Evolutionary conservation across 2,329 filamentous ascomycete species (phyloP).

Genomic region (Colletotrichum truncatum): DNA sequence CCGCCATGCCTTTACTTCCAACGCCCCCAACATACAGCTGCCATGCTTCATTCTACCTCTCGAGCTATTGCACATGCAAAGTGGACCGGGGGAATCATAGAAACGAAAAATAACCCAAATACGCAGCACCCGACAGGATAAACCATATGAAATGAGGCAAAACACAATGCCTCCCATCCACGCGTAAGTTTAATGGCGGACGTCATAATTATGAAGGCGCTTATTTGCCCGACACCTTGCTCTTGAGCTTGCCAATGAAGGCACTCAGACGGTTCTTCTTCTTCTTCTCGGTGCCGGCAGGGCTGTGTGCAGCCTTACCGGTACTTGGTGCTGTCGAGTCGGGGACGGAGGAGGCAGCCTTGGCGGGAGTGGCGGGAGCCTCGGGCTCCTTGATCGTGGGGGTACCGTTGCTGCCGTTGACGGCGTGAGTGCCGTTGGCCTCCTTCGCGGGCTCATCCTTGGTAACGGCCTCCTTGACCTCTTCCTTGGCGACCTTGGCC

Average conservation of each 20-base stretch:
- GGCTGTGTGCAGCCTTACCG: conserved; percentile 38
- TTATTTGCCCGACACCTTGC: conserved; percentile 48
- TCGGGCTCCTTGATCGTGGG: conserved; percentile 28
- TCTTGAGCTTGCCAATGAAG: conserved; percentile 67
- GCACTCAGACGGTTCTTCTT: conserved; percentile 73
- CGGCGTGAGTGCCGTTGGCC: conserved; percentile 25
- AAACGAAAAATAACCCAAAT: conserved; percentile 31
- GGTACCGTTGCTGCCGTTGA: conserved; percentile 26
- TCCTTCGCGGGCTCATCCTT: conserved; percentile 23
- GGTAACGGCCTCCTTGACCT: conserved; percentile 23
- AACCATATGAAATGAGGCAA: conserved; percentile 45
- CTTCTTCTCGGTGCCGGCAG: conserved; percentile 61
- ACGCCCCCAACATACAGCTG: conserved; percentile 10
- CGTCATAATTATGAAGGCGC: conserved; percentile 12
- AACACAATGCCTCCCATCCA: conserved; percentile 37
- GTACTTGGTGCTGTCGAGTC: conserved; percentile 33
- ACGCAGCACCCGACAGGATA: conserved; percentile 46
- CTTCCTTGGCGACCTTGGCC: conserved; percentile 30
- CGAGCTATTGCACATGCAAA: conserved; percentile 30
- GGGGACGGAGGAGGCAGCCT: conserved; percentile 27
- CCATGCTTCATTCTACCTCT: conserved; percentile 30
- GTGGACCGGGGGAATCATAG: conserved; percentile 37
- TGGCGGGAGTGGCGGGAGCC: conserved; percentile 26
- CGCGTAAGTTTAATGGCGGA: conserved; percentile 36
- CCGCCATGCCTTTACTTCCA: conserved; percentile 35